Evolutionary conservation across 1,284 basidiomycete genomes (phyloP).

Genomic region (Trichosporon faecale): DNA sequence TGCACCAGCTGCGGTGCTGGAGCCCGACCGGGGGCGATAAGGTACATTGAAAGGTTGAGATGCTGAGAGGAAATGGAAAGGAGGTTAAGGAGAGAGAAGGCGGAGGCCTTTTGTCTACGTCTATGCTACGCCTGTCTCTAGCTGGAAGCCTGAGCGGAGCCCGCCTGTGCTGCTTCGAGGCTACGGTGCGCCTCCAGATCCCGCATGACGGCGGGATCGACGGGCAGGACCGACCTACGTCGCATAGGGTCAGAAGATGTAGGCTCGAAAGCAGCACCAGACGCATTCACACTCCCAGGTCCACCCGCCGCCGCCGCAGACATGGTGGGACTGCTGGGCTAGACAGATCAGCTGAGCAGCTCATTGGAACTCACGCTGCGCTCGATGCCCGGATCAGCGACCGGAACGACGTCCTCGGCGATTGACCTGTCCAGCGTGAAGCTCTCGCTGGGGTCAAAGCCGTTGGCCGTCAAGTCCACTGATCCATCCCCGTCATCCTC

Average conservation of each 20-base stretch:
- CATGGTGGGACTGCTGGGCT: slow-evolving; percentile 16
- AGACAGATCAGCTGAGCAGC: slow-evolving; percentile 1
- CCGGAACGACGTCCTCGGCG: slow-evolving; percentile 78
- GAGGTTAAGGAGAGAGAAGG: not conserved
- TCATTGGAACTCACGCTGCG: slow-evolving; percentile 48
- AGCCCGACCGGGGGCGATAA: slow-evolving; percentile 10
- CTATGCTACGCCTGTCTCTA: not conserved
- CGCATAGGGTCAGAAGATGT: slow-evolving; percentile 29
- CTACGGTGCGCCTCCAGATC: slow-evolving; percentile 64
- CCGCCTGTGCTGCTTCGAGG: slow-evolving; percentile 23
- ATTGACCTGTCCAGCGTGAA: slow-evolving; percentile 69
- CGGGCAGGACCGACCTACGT: slow-evolving; percentile 54
- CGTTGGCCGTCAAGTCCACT: slow-evolving; percentile 78
- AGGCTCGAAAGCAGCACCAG: not conserved
- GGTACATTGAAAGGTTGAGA: slow-evolving; percentile 10
- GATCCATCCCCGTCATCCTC: slow-evolving; percentile 82
- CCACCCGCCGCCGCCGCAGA: not conserved
- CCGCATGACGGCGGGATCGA: slow-evolving; percentile 80
- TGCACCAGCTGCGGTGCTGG: not conserved
- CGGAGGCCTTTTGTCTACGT: not conserved
- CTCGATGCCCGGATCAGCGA: slow-evolving; percentile 81
- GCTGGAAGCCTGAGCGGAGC: not conserved
- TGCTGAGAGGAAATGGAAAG: slow-evolving; percentile 6
- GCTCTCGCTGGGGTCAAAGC: slow-evolving; percentile 65
- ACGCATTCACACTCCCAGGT: slow-evolving; percentile 9